These are phyloP conservation scores for Sugiyamaella neomexicana DNA, from an alignment of 1,139 yeast genomes.

Conservation along the genomic window DNA sequence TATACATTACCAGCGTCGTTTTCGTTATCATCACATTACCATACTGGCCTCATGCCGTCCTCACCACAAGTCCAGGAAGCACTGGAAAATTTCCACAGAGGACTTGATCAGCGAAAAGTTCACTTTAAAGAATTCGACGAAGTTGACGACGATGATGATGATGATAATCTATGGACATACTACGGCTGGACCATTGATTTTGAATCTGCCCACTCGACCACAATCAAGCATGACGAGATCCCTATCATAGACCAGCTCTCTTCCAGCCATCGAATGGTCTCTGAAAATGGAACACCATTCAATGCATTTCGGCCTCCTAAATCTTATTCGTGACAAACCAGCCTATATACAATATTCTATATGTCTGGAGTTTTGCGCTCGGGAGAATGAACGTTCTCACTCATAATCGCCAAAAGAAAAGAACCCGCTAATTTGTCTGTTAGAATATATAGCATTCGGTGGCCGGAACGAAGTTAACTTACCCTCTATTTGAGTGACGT, in stretches of 20 bases:
- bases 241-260: neutral
- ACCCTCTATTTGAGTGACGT: constrained; percentile 67
- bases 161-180: constrained; percentile 21
- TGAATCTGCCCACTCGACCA: constrained; percentile 13
- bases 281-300: constrained; percentile 13
- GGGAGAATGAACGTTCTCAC: constrained; percentile 16
- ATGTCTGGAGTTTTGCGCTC: neutral
- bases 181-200: constrained; percentile 32
- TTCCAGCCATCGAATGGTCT: constrained; percentile 6
- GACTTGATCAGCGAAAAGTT: neutral
- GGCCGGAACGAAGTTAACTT: constrained; percentile 25
- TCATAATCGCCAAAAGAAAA: constrained; percentile 45
- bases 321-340: constrained; percentile 2
- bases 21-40: constrained; percentile 7
- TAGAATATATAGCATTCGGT: no score
- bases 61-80: constrained; percentile 21
- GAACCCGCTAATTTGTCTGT: constrained; percentile 34
- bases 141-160: constrained; percentile 5
- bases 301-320: constrained; percentile 20
- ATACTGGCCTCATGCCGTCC: constrained; percentile 14
- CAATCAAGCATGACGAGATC: constrained; percentile 3
- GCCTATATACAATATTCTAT: constrained; percentile 2
- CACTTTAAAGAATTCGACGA: constrained; percentile 17
- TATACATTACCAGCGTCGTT: constrained; percentile 9
- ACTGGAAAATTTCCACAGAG: constrained; percentile 21